Evolutionary conservation across 176 grass and related monocot genomes (phyloP).

Genomic region (Raddia distichophylla): DNA sequence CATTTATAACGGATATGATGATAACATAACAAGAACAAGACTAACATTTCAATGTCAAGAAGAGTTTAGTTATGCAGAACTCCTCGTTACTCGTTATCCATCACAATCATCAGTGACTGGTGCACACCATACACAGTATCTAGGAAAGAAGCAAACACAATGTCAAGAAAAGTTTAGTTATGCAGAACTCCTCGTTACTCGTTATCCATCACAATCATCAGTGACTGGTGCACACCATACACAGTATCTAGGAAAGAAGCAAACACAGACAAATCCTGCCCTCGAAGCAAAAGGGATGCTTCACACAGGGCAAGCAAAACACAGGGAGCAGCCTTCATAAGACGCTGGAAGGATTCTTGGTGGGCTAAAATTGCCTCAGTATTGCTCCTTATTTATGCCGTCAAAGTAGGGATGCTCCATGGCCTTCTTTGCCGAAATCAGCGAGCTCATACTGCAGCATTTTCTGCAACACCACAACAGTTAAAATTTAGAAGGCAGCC

Average conservation of each 20-base stretch:
- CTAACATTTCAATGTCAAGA: not conserved
- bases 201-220: slow-evolving; percentile 34
- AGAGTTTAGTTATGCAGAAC: not conserved
- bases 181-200: not conserved
- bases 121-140: too few relatives aligned
- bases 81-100: too few relatives aligned
- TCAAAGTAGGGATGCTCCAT: slow-evolving; percentile 83
- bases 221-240: slow-evolving; percentile 22
- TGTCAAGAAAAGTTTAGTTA: too few relatives aligned
- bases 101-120: too few relatives aligned
- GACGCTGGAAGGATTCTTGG: slow-evolving; percentile 3
- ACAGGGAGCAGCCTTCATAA: slow-evolving; percentile 15
- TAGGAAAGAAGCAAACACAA: too few relatives aligned
- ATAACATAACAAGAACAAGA: not conserved
- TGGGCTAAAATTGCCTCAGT: slow-evolving; percentile 44
- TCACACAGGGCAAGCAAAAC: slow-evolving; percentile 13
- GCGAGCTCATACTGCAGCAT: slow-evolving; percentile 84
- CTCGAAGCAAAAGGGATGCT: slow-evolving; percentile 70
- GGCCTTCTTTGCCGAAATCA: slow-evolving; percentile 80
- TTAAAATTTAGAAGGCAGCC: not conserved
- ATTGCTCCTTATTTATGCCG: slow-evolving; percentile 59
- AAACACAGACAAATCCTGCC: slow-evolving; percentile 26
- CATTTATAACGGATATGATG: too few relatives aligned
- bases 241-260: slow-evolving; percentile 4
- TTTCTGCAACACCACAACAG: slow-evolving; percentile 50